phyloP scores from a whole-genome alignment of 1,284 basidiomycete species.

The Trichosporon faecale region DNA sequence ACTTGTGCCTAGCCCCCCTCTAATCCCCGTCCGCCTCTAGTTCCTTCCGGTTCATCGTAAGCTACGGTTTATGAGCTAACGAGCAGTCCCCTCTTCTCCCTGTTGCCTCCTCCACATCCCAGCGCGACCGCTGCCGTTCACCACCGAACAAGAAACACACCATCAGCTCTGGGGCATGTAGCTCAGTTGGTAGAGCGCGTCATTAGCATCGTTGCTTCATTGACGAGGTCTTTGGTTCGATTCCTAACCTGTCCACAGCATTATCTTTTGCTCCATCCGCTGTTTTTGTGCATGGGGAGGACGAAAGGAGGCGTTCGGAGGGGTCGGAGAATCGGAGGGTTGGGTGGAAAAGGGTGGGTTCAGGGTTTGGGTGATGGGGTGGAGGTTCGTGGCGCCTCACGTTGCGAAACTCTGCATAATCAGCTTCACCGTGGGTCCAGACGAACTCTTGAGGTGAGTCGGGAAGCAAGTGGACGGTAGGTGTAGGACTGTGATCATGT shows the following conservation, averaged over 20 bases:
- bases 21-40: too few relatives aligned
- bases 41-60: too few relatives aligned
- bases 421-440: not conserved
- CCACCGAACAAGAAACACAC: not conserved
- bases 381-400: not conserved
- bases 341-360: not conserved
- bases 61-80: too few relatives aligned
- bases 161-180: not conserved
- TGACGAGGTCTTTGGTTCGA: slow-evolving; percentile 6
- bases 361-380: not conserved
- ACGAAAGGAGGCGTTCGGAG: not conserved
- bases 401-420: not conserved
- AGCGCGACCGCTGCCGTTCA: too few relatives aligned
- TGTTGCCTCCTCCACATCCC: too few relatives aligned
- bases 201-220: not conserved
- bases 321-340: not conserved
- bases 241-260: slow-evolving; percentile 1
- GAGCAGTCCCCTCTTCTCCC: too few relatives aligned
- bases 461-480: too few relatives aligned
- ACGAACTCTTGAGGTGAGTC: too few relatives aligned
- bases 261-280: not conserved
- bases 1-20: too few relatives aligned
- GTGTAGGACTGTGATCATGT: not conserved
- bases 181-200: slow-evolving; percentile 10
- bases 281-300: not conserved